Evolutionary conservation across 139 green algal genomes (phyloP).

Genomic region (Limnomonas spitsbergensis): DNA sequence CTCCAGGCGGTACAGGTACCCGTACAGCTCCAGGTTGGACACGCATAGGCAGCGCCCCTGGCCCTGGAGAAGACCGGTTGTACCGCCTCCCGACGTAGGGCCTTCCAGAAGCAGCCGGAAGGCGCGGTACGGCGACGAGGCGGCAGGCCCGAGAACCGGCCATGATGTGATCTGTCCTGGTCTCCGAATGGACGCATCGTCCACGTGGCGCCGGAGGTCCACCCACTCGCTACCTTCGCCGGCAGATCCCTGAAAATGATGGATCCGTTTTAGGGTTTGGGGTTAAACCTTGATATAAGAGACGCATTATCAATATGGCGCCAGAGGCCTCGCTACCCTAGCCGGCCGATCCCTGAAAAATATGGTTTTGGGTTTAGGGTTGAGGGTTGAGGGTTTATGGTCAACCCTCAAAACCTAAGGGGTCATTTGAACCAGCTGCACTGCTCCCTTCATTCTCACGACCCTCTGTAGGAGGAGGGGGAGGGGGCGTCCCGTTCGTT

Average conservation of each 20-base stretch:
- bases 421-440: background rate
- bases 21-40: slow-evolving; percentile 80
- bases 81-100: slow-evolving; percentile 22
- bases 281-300: background rate
- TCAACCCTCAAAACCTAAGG: too few species aligned
- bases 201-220: slow-evolving; percentile 59
- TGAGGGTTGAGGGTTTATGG: background rate
- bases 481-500: background rate
- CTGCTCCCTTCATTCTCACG: background rate
- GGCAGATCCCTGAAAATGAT: slow-evolving; percentile 60
- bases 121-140: slow-evolving; percentile 56
- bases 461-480: background rate
- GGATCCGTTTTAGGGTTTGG: background rate
- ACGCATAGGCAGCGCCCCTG: slow-evolving; percentile 44
- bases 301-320: background rate
- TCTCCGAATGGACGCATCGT: slow-evolving; percentile 61
- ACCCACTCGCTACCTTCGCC: slow-evolving; percentile 60
- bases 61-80: background rate
- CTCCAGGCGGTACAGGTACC: slow-evolving; percentile 43
- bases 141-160: slow-evolving; percentile 62
- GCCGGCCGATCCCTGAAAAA: background rate
- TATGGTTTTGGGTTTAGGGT: background rate
- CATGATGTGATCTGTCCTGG: slow-evolving; percentile 78
- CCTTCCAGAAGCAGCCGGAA: slow-evolving; percentile 72
- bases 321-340: background rate